Evolutionary conservation across 345 rosid genomes (phyloP).

Genomic region (Mallotus nudiflorus): DNA sequence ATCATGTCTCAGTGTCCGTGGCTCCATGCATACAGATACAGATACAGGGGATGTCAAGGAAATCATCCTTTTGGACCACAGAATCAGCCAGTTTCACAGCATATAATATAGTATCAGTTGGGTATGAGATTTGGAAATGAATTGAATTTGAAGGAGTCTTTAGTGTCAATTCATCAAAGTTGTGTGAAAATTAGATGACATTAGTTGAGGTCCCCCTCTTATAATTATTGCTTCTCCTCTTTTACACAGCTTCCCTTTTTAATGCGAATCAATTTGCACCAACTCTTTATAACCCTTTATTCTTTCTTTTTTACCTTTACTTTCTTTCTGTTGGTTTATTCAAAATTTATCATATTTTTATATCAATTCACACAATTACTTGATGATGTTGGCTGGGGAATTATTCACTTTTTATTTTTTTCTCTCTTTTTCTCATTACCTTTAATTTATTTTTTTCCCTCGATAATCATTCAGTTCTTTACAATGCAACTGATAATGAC

Average conservation of each 20-base stretch:
- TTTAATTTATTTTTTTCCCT: background rate
- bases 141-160: background rate
- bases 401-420: background rate
- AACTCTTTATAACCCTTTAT: slow-evolving; percentile 6
- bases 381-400: slow-evolving; percentile 15
- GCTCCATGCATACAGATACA: background rate
- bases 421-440: background rate
- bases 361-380: slow-evolving; percentile 2
- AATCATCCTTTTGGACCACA: slow-evolving; percentile 15
- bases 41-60: too few relatives aligned
- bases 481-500: background rate
- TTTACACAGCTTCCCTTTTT: slow-evolving; percentile 18
- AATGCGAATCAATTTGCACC: slow-evolving; percentile 27
- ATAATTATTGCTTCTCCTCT: slow-evolving; percentile 17
- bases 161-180: slow-evolving; percentile 22
- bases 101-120: slow-evolving; percentile 5
- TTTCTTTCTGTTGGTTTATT: background rate
- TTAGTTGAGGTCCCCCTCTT: slow-evolving; percentile 27
- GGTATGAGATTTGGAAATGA: slow-evolving; percentile 7
- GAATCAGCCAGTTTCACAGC: slow-evolving; percentile 17
- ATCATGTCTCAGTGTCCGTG: slow-evolving; percentile 11
- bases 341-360: background rate
- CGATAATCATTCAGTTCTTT: slow-evolving; percentile 9
- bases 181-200: slow-evolving; percentile 28
- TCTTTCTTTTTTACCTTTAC: background rate